Base-by-base conservation (phyloP, 495 filamentous ascomycete species). In the Amniculicola lignicola region DNA sequence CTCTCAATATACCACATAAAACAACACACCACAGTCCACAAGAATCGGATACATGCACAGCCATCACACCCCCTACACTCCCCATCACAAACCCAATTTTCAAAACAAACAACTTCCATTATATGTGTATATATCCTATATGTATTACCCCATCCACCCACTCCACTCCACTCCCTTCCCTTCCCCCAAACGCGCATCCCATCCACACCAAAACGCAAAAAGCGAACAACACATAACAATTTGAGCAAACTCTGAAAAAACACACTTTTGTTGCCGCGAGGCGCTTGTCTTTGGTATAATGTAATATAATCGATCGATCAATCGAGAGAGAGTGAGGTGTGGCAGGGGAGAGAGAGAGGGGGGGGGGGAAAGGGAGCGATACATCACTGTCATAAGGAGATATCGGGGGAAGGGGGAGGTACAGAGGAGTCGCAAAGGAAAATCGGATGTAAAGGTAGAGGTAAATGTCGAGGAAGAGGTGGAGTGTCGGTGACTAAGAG, bases 221-320 rank as follows among this genome's bases (percentile, higher is more conserved):
- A 33, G n/a, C 9, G 29, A 9, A 7, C 7, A 33, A 33, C 7
- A 33, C 9, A n/a, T 33, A 33, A n/a, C n/a, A 33, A 7, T 33
- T n/a, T 7, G 9, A 9, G 9, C 7, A 33, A 33, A 7, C 29
- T 33, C 29, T 33, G 9, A 7, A 33, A 18, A 51, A 39, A 39
- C 7, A 28, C n/a, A 11, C 43, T 24, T 33, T 60, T 60, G 54
- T 31, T 60, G 57, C 57, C 57, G 57, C 57, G 57, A 60, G 57
- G 57, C 57, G 37, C 51, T 60, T 54, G 50, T 60, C 57, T 60
- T 60, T 54, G 42, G 49, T 54, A 58, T 58, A 59, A 31, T 24
- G 27, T 42, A 16, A 18, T 48, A 9, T 12, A 15, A 33, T 33
- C 7, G n/a, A 33, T 7, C 7, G 7, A 33, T 7, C 29, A 33